phyloP scores from a whole-genome alignment of 148 eudicot species.

The Rhododendron vialii region DNA sequence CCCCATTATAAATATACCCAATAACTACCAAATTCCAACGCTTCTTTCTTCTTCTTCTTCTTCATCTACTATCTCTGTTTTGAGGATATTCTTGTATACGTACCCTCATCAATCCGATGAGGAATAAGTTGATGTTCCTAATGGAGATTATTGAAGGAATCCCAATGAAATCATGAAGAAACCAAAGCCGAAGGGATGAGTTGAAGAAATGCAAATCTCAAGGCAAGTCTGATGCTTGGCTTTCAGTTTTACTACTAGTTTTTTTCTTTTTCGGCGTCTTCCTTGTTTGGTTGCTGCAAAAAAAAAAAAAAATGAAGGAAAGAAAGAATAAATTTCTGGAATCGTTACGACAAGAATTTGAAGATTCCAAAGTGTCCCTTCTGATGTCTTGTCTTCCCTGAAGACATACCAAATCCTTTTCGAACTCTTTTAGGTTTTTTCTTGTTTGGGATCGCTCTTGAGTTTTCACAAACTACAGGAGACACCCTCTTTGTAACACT shows the following conservation, averaged over 20 bases:
- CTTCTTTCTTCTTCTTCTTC: not conserved
- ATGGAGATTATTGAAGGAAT: not conserved
- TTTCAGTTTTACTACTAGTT: not conserved
- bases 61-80: not conserved
- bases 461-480: not conserved
- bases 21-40: not conserved
- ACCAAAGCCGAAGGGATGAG: constrained; percentile 3
- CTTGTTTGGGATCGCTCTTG: not conserved
- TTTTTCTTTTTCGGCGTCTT: not conserved
- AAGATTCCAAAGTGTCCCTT: not conserved
- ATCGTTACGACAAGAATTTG: not conserved
- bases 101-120: not conserved
- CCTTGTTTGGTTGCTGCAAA: not conserved
- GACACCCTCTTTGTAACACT: not conserved
- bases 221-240: constrained; percentile 11
- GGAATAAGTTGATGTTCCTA: not conserved
- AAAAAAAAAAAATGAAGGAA: not conserved
- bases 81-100: not conserved
- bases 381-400: not conserved
- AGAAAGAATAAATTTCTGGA: not conserved
- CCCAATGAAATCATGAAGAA: not conserved
- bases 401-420: not conserved
- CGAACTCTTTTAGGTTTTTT: not conserved
- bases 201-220: not conserved
- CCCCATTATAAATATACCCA: not conserved